Percentiles rank a stretch among this genome's conserved stretches.
phyloP scores from a whole-genome alignment of 352 stramenopile genomes.

The Phytophthora litchii region DNA sequence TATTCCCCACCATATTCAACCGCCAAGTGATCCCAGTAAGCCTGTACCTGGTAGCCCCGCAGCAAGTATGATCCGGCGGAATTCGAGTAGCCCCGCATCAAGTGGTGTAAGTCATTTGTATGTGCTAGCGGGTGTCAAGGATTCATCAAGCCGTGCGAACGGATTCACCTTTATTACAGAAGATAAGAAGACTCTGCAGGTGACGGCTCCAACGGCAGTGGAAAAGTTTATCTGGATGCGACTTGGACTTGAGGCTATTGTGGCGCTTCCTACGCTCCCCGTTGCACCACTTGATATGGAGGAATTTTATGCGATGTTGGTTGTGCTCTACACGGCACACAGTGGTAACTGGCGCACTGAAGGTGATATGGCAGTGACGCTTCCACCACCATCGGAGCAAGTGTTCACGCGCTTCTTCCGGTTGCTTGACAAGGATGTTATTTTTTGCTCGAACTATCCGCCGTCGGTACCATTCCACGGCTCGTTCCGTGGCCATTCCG shows the following conservation, averaged over 20 bases:
- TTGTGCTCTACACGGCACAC: constrained; percentile 84
- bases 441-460: constrained; percentile 90
- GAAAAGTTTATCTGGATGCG: constrained; percentile 91
- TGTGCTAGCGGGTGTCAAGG: constrained; percentile 82
- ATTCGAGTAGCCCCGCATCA: constrained; percentile 49
- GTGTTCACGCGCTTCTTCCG: constrained; percentile 90
- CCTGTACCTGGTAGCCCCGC: constrained; percentile 39
- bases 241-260: constrained; percentile 81
- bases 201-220: constrained; percentile 75
- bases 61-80: constrained; percentile 43
- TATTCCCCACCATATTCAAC: constrained; percentile 53
- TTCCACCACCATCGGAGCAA: constrained; percentile 84
- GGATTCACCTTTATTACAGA: constrained; percentile 90
- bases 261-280: constrained; percentile 79
- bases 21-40: constrained; percentile 37
- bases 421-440: constrained; percentile 84
- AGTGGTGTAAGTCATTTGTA: constrained; percentile 76
- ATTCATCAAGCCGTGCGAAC: constrained; percentile 78
- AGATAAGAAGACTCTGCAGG: constrained; percentile 86
- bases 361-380: constrained; percentile 88
- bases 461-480: constrained; percentile 89
- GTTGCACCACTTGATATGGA: constrained; percentile 87
- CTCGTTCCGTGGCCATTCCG: constrained; percentile 72
- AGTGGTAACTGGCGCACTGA: constrained; percentile 84
- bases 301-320: constrained; percentile 90